Evolutionary conservation across 202 grass and related monocot species (phyloP), one percentile per base, ranked within the genome.

Genomic region (Panicum virgatum): DNA sequence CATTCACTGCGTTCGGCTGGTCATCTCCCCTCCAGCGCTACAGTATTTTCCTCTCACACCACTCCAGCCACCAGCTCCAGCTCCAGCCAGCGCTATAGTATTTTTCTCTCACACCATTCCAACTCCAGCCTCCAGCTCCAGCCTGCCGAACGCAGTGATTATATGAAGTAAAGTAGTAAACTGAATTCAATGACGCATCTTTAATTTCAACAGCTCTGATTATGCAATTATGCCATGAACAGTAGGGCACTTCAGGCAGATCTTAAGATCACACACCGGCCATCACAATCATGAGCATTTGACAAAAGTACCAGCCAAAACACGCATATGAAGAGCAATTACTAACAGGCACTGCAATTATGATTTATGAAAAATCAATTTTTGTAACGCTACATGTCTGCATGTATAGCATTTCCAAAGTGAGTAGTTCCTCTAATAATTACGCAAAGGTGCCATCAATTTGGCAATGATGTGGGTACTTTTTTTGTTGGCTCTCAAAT

Each of bases 401-500:
- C 80, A 58, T 66, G 39, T 60, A 26, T 60, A 34, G 56, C 9
- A 1, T 59, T 74, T 60, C 40, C 30, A 34, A 34, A 46, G 66
- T 67, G 22, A 80, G 1, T 19, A 3, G 13, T 27, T 80, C 12
- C 68, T 80, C 14, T 46, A 9, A 25, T 52, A 32, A 48, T 29
- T 50, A 9, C 8, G 1, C 15, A 70, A 44, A 68, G 6, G 8
- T 32, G 45, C 15, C 25, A 71, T 71, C 4, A 5, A 3, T 80
- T 57, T 80, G 20, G 38, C 27, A 57, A 72, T 85, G 26, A 53
- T 86, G 36, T 26, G 60, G 9, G 48, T 19, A 53, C 7, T 63
- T 84, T 83, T 74, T 76, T 83, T 65, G 37, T 42, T 67, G 39
- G n/a, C 19, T 82, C 13, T 57, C 11, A 34, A 64, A 57, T 30